Percentiles rank a stretch among this genome's conserved stretches.
Evolutionary conservation across 1,284 basidiomycete genomes (phyloP).

Genomic region (Ceratobasidium sp.): DNA sequence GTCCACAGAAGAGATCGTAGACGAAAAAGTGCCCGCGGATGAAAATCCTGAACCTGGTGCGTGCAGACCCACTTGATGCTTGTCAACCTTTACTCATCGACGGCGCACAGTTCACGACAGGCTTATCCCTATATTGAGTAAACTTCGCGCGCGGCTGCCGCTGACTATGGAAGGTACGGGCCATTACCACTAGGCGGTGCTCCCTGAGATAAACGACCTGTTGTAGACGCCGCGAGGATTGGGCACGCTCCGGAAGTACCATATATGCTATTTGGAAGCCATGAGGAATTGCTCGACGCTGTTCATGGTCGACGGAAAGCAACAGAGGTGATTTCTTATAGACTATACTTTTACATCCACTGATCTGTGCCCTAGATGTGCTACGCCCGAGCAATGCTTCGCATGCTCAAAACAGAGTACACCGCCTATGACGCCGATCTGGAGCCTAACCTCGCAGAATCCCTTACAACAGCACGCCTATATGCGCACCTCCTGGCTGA

Average conservation of each 20-base stretch:
- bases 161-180: constrained; percentile 21
- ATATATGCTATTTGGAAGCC: constrained; percentile 30
- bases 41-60: background rate
- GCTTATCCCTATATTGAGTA: constrained; percentile 23
- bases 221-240: constrained; percentile 4
- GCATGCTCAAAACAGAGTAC: constrained; percentile 19
- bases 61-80: background rate
- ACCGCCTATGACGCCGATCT: constrained; percentile 26
- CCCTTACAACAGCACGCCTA: constrained; percentile 8
- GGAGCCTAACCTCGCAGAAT: constrained; percentile 14
- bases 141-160: constrained; percentile 22
- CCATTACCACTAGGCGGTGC: background rate
- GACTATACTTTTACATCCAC: background rate
- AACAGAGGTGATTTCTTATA: constrained; percentile 8
- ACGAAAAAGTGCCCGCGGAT: background rate
- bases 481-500: constrained; percentile 15
- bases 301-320: constrained; percentile 35
- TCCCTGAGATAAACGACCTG: background rate
- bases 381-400: constrained; percentile 19
- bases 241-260: background rate
- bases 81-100: background rate
- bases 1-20: background rate
- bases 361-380: constrained; percentile 6
- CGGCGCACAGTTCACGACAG: constrained; percentile 13
- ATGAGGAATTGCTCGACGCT: constrained; percentile 15